phyloP scores from a whole-genome alignment of 139 green algal species.

The Chlorella sp. region DNA sequence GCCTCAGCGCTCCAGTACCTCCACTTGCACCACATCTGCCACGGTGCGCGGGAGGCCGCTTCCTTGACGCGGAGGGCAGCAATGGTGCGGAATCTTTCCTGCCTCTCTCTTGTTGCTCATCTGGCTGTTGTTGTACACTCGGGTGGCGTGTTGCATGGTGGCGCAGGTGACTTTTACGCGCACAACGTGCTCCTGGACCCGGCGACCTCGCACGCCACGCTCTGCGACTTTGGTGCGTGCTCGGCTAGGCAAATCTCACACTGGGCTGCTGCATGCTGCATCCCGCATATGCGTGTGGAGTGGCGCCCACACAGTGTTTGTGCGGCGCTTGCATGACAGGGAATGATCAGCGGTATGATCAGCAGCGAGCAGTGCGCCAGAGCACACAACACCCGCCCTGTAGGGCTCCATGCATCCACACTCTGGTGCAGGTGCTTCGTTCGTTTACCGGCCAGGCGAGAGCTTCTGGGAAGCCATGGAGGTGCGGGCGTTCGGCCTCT shows the following conservation, averaged over 20 bases:
- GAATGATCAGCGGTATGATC: no score
- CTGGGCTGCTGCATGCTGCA: not conserved
- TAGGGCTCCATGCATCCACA: no score
- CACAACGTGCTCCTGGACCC: slow-evolving; percentile 3
- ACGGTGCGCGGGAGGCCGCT: not conserved
- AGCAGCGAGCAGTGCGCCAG: no score
- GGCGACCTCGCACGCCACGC: not conserved
- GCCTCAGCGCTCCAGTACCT: not conserved
- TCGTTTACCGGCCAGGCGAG: not conserved
- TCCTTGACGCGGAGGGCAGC: no score
- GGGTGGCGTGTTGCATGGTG: not conserved
- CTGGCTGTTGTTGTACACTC: no score
- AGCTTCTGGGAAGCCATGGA: not conserved
- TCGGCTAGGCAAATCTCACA: no score
- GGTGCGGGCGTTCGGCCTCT: not conserved
- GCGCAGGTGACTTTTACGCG: slow-evolving; percentile 2
- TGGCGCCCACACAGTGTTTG: no score
- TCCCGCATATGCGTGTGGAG: no score
- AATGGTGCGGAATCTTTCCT: no score
- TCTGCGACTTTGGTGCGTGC: slow-evolving; percentile 5
- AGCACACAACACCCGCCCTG: no score
- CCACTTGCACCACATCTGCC: not conserved
- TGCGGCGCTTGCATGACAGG: no score
- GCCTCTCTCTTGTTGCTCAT: no score
- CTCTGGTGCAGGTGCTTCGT: not conserved